phyloP scores from a whole-genome alignment of 179 eudicot genomes.

The Nepenthes alata region DNA sequence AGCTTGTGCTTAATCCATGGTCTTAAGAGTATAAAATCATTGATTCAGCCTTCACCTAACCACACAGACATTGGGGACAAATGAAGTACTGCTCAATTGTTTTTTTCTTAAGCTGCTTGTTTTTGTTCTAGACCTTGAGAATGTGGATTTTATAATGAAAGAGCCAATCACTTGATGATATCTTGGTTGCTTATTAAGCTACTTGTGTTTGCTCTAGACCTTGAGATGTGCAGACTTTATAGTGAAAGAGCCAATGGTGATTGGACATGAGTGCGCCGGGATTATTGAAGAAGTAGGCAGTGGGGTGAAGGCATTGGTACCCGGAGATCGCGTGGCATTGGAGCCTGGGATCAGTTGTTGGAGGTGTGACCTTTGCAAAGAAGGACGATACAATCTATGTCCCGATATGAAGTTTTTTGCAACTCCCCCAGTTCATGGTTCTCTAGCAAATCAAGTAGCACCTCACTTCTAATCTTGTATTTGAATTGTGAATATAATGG shows the following conservation, averaged over 20 bases:
- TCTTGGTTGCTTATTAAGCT: neutral
- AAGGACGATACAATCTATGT: conserved; percentile 75
- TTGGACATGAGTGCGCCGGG: conserved; percentile 97
- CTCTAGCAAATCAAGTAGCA: conserved; percentile 82
- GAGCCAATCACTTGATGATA: neutral
- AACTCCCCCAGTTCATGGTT: conserved; percentile 89
- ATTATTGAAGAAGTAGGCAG: conserved; percentile 76
- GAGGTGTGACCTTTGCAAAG: conserved; percentile 69
- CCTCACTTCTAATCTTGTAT: neutral
- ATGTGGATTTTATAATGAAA: too few species aligned
- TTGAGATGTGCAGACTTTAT: conserved; percentile 68
- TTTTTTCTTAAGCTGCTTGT: too few species aligned
- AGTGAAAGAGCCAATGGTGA: conserved; percentile 90
- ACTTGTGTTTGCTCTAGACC: conserved; percentile 25
- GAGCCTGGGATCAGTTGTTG: conserved; percentile 92
- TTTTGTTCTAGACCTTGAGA: too few species aligned
- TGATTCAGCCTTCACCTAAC: too few species aligned
- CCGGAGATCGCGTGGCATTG: conserved; percentile 85
- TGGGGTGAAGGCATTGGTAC: conserved; percentile 54
- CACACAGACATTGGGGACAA: too few species aligned
- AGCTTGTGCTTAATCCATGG: too few species aligned
- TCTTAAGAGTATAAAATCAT: too few species aligned
- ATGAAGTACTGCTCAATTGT: too few species aligned
- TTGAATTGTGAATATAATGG: too few species aligned
- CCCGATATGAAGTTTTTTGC: conserved; percentile 96